Base-by-base conservation (phyloP, 306 rosid species). In the Medicago arabica region DNA sequence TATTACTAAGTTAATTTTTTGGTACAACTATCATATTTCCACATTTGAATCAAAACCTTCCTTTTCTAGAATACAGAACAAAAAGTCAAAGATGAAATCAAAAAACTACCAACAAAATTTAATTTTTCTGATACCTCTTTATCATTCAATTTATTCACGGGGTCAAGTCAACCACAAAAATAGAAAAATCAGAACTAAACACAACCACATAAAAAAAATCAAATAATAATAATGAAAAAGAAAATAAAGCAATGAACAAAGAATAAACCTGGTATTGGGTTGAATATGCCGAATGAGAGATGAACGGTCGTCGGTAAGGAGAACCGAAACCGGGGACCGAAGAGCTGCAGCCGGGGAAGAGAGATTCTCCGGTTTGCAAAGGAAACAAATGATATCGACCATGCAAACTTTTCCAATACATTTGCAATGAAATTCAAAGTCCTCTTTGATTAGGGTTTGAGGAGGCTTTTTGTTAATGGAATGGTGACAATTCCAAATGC, bases 401-500 rank as follows among this genome's bases (percentile, higher is more conserved):
- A 89, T 66, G 81, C 89, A 95, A 72, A 95, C 59, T 80, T 85
- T 90, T 21, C 85, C 97, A 0, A 95, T 31, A 70, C 97, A 95
- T 15, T 51, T 67, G 79, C 98, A 93, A 50, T 77, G 62, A 0
- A 2, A 4, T 1, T 15, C 44, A 0, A 5, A 4, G 6, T 25
- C 58, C 7, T 1, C 19, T 28, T 14, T 8, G 4, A 19, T 28
- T 60, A 18, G 50, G 31, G 71, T 40, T 11, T 38, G 6, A 1
- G 15, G 36, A 4, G 21, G 21, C 0, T 43, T 53, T 41, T 8
- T 12, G 31, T 9, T 3, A 58, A 53, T 44, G 62, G 87, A 82
- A 71, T 93, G 98, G 75, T 78, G 54, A 71, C 95, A 92, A 82
- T 72, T 83, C 98, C 97, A 95, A 38, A 95, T 85, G 88, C 87